Evolutionary conservation across 768 basidiomycete species (phyloP).

Genomic region (Hypholoma sublateritium): DNA sequence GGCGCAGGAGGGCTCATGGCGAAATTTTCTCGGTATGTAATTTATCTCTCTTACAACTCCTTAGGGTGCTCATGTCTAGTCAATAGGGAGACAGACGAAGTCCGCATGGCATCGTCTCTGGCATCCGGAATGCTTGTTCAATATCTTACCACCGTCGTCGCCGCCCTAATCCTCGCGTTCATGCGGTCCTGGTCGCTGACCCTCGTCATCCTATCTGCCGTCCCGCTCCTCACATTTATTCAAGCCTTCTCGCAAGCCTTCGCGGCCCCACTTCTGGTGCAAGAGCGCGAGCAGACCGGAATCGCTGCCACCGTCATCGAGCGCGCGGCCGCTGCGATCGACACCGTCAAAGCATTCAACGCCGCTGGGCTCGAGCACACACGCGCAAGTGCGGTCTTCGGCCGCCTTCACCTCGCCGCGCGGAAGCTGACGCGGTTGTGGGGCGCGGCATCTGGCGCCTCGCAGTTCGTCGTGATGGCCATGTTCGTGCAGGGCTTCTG

Average conservation of each 20-base stretch:
- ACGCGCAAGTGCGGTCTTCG: slow-evolving; percentile 43
- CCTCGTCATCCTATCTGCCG: slow-evolving; percentile 86
- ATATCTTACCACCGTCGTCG: slow-evolving; percentile 75
- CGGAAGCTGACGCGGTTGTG: slow-evolving; percentile 65
- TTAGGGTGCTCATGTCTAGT: background rate
- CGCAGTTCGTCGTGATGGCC: slow-evolving; percentile 81
- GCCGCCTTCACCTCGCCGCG: slow-evolving; percentile 45
- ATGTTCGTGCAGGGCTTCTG: slow-evolving; percentile 98
- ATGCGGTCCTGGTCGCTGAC: slow-evolving; percentile 78
- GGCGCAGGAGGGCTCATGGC: slow-evolving; percentile 93
- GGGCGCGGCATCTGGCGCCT: slow-evolving; percentile 66
- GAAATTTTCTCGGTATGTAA: slow-evolving; percentile 75
- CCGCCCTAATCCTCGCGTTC: slow-evolving; percentile 86
- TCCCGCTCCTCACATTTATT: slow-evolving; percentile 78
- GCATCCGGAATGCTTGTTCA: slow-evolving; percentile 79
- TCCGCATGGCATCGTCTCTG: slow-evolving; percentile 81
- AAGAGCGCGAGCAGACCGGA: slow-evolving; percentile 67
- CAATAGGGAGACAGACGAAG: slow-evolving; percentile 89
- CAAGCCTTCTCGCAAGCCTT: slow-evolving; percentile 74
- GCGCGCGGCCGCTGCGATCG: slow-evolving; percentile 73
- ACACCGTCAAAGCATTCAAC: slow-evolving; percentile 93
- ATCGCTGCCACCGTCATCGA: slow-evolving; percentile 77
- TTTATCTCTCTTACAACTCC: background rate
- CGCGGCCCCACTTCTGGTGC: slow-evolving; percentile 63
- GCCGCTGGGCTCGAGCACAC: slow-evolving; percentile 55